Evolutionary conservation across 1,284 basidiomycete genomes (phyloP), one percentile per base, ranked within the genome.

Genomic region (Ustilago hordei): DNA sequence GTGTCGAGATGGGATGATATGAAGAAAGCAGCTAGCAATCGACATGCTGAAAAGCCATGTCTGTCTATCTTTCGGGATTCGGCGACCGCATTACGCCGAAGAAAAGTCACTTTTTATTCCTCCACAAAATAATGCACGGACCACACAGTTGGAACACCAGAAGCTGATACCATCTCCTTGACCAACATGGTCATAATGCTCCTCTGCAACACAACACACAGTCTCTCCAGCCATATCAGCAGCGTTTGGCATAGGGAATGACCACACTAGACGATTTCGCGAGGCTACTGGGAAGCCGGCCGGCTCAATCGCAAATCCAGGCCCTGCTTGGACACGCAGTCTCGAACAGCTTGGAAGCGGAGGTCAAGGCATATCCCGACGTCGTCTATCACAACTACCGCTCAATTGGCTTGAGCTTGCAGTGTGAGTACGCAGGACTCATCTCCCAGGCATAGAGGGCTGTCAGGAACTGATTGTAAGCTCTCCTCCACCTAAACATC

Each of bases 311-410:
- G 41, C 12, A 64, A 17, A 8, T 72, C 31, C 47, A 64, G 28
- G 45, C 38, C 39, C 35, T 61, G n/a, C 50, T 72, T n/a, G 13
- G 32, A 12, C 60, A 64, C 7, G 12, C 43, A 35, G 19, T 55
- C 15, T 2, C 19, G 1, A 36, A 1, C 15, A 38, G 8, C 0
- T 13, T 48, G 2, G 28, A 19, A 3, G 50, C 64, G 23, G 69
- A 72, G 17, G 35, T 63, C 59, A 72, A 72, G 31, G 62, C 63
- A 1, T 77, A 69, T 52, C 55, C 66, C 6, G 74, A 72, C 13
- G 56, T 77, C 8, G 63, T 65, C 35, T 77, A 77, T 38, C 57
- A 63, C 56, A 77, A 69, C 43, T 77, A 69, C 28, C 50, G 35
- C 11, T 12, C 52, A 3, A n/a, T 69, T 0, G 74, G 74, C 3